Percentiles rank a stretch among this genome's conserved stretches.
Conservation (phyloP, 192 early-diverging fungal genomes). For the Mortierella antarctica region DNA sequence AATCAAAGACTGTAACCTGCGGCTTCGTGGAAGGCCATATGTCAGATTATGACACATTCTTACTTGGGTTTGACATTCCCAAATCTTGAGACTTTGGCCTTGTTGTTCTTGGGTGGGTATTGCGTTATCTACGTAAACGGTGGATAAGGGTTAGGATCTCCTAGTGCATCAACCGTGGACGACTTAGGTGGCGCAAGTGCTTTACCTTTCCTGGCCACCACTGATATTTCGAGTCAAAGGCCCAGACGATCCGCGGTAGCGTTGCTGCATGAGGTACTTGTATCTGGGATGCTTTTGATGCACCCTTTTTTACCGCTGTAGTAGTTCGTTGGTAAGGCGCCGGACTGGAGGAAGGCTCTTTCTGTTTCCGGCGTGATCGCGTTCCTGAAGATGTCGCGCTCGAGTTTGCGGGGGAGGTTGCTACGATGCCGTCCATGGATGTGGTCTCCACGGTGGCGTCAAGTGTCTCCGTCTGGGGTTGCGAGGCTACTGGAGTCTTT, state of each 20-base stretch:
- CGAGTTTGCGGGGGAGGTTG: too few species aligned
- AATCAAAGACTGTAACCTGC: background rate
- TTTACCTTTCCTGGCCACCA: slow-evolving; percentile 52
- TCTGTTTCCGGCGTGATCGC: too few species aligned
- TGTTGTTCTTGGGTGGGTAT: slow-evolving; percentile 26
- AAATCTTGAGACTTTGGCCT: slow-evolving; percentile 23
- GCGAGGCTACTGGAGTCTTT: too few species aligned
- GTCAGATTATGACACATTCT: background rate
- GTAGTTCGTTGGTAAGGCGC: background rate
- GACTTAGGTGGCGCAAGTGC: background rate
- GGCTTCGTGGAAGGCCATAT: background rate
- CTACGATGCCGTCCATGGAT: too few species aligned
- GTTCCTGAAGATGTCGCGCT: too few species aligned
- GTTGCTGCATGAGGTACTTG: slow-evolving; percentile 23
- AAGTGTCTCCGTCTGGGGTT: too few species aligned
- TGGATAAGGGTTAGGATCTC: too few species aligned
- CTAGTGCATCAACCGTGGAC: background rate
- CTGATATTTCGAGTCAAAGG: slow-evolving; percentile 17
- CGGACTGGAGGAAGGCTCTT: too few species aligned
- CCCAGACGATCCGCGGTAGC: slow-evolving; percentile 39
- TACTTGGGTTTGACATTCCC: slow-evolving; percentile 45
- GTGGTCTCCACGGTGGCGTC: too few species aligned
- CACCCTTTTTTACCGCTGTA: background rate
- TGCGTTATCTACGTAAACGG: slow-evolving; percentile 13
- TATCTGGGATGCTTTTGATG: background rate